Percentiles rank a stretch among this genome's conserved stretches.
phyloP scores from a whole-genome alignment of 192 early-diverging fungal genomes.

The Coemansia sp. region DNA sequence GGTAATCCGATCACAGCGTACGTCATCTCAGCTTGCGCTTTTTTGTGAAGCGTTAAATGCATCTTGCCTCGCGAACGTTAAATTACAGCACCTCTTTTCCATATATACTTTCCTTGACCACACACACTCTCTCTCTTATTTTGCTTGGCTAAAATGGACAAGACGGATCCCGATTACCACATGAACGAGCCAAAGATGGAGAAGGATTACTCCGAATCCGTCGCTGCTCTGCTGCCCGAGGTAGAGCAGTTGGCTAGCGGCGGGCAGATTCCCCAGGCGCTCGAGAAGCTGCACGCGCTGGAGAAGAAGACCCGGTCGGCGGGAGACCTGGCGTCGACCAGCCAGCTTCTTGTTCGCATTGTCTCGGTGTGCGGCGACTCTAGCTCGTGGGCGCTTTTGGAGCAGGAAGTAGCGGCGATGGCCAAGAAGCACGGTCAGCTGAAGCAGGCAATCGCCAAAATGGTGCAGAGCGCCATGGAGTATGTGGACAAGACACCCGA shows the following conservation, averaged over 20 bases:
- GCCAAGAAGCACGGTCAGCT: conserved; percentile 98
- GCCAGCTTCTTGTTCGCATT: conserved; percentile 80
- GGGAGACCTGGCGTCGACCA: conserved; percentile 85
- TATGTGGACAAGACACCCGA: conserved; percentile 87
- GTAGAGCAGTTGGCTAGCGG: conserved; percentile 70
- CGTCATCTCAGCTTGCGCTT: conserved; percentile 4
- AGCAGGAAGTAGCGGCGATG: conserved; percentile 88
- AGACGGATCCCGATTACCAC: conserved; percentile 44
- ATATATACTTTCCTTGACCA: background rate
- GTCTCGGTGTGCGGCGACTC: conserved; percentile 74
- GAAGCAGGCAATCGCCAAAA: conserved; percentile 92
- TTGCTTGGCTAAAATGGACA: conserved; percentile 7
- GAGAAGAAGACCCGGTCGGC: conserved; percentile 98
- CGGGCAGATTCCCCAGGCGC: conserved; percentile 77
- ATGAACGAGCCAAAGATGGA: conserved; percentile 81
- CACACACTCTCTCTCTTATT: background rate
- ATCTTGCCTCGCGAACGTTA: no score
- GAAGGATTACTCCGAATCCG: conserved; percentile 83
- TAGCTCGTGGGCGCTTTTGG: conserved; percentile 86
- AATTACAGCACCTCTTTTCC: background rate
- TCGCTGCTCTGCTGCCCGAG: conserved; percentile 79
- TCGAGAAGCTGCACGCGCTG: conserved; percentile 83
- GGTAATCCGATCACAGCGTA: conserved; percentile 5
- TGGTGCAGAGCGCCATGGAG: conserved; percentile 93
- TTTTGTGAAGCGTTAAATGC: no score